A percentile compares a stretch with the other conserved stretches of the same genome.
Evolutionary conservation across 495 filamentous ascomycete genomes (phyloP).

Genomic region (Jackrogersella minutella): DNA sequence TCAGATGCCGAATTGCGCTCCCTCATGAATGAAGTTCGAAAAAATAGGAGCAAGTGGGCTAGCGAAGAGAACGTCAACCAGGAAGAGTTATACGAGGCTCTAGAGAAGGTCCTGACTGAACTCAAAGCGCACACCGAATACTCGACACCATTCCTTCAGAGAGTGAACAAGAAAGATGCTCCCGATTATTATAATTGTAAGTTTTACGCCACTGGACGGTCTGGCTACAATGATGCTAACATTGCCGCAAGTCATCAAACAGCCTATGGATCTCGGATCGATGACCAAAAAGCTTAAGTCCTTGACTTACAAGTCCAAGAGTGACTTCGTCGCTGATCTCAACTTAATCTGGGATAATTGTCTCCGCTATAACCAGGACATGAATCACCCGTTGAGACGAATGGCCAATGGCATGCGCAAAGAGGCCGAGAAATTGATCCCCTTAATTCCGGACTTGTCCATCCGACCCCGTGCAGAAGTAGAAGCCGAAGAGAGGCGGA

Average conservation of each 20-base stretch:
- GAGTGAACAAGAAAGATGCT: conserved; percentile 95
- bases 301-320: conserved; percentile 88
- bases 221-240: conserved; percentile 13
- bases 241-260: conserved; percentile 77
- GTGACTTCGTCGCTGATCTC: conserved; percentile 91
- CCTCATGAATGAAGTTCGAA: conserved; percentile 95
- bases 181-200: conserved; percentile 92
- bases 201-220: conserved; percentile 37
- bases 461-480: conserved; percentile 92
- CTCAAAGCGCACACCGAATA: conserved; percentile 97
- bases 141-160: conserved; percentile 87
- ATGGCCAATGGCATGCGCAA: conserved; percentile 97
- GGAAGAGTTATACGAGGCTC: conserved; percentile 95
- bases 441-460: conserved; percentile 90
- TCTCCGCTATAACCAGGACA: conserved; percentile 91
- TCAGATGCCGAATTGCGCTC: conserved; percentile 91
- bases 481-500: conserved; percentile 91
- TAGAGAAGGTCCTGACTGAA: conserved; percentile 94
- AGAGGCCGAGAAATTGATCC: conserved; percentile 93
- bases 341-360: conserved; percentile 98
- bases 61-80: conserved; percentile 96
- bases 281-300: conserved; percentile 98
- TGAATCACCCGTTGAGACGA: conserved; percentile 84
- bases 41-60: conserved; percentile 98
- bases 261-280: conserved; percentile 95